Evolutionary conservation across 1,139 yeast genomes (phyloP).

Genomic region (Geotrichum phurueaensis): DNA sequence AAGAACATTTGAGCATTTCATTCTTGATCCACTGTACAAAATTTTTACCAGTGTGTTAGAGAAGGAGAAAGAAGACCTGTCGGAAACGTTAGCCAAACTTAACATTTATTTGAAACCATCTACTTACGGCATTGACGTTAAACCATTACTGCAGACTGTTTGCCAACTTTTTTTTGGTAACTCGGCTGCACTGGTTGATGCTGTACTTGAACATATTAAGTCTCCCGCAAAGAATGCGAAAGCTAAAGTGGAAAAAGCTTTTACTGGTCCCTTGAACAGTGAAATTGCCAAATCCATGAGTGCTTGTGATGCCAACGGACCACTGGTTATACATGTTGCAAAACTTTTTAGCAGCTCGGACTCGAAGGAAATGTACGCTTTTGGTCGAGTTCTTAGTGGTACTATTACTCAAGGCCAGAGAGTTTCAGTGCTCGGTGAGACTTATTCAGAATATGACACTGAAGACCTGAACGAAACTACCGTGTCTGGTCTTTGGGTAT

Average conservation of each 20-base stretch:
- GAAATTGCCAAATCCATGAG: slow-evolving; percentile 23
- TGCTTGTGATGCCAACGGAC: slow-evolving; percentile 39
- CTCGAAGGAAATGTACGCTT: slow-evolving; percentile 43
- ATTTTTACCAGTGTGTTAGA: slow-evolving; percentile 58
- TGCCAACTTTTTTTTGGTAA: slow-evolving; percentile 51
- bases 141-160: slow-evolving; percentile 50
- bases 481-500: slow-evolving; percentile 49
- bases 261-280: slow-evolving; percentile 30
- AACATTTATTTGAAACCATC: slow-evolving; percentile 31
- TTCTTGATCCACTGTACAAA: slow-evolving; percentile 78
- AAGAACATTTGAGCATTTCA: slow-evolving; percentile 61
- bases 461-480: slow-evolving; percentile 43
- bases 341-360: slow-evolving; percentile 54
- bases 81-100: slow-evolving; percentile 40
- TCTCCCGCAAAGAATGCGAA: slow-evolving; percentile 40
- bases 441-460: slow-evolving; percentile 46
- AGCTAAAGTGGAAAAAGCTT: slow-evolving; percentile 25
- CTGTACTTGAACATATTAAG: slow-evolving; percentile 37
- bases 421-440: slow-evolving; percentile 56
- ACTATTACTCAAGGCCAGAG: slow-evolving; percentile 43
- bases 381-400: slow-evolving; percentile 63
- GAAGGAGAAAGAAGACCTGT: slow-evolving; percentile 43
- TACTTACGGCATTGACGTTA: slow-evolving; percentile 46
- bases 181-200: slow-evolving; percentile 51
- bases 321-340: slow-evolving; percentile 52